These are phyloP conservation scores for Botrytis paeoniae DNA, from an alignment of 2,329 filamentous ascomycete species.

Conservation along the genomic window DNA sequence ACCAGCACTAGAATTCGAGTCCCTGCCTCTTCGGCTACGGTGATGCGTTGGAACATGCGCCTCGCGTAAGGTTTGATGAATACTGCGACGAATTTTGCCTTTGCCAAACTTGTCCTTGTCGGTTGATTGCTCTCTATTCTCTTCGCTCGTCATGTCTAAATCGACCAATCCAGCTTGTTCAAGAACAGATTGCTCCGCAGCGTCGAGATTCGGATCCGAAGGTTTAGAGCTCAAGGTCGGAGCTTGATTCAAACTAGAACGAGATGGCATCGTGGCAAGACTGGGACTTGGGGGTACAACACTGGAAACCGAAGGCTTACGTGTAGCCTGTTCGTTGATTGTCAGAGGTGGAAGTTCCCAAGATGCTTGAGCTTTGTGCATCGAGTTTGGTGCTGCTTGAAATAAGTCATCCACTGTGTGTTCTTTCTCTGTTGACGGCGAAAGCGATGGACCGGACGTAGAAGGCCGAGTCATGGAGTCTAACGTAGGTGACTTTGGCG, in stretches of 20 bases:
- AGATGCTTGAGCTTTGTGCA: constrained; percentile 43
- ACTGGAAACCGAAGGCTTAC: constrained; percentile 47
- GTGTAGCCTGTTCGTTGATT: constrained; percentile 39
- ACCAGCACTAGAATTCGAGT: constrained; percentile 59
- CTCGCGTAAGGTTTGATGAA: constrained; percentile 87
- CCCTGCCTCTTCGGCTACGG: constrained; percentile 73
- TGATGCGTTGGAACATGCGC: constrained; percentile 64
- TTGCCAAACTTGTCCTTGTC: constrained; percentile 39
- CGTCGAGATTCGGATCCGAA: constrained; percentile 45
- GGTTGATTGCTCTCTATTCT: constrained; percentile 30
- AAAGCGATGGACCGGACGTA: constrained; percentile 32
- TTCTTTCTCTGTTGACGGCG: constrained; percentile 38
- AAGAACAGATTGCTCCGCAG: constrained; percentile 64
- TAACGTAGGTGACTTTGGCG: constrained; percentile 40
- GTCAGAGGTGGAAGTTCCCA: constrained; percentile 44
- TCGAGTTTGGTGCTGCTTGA: constrained; percentile 48
- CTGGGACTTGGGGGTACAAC: constrained; percentile 37
- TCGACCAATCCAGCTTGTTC: constrained; percentile 65
- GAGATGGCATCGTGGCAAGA: constrained; percentile 38
- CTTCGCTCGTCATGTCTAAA: constrained; percentile 42
- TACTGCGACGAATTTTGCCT: constrained; percentile 69
- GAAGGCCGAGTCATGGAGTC: constrained; percentile 38
- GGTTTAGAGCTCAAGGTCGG: constrained; percentile 30
- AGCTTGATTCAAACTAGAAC: constrained; percentile 37
- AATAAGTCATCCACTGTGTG: constrained; percentile 47